These are phyloP conservation scores for Auriscalpium microsporum DNA, from an alignment of 768 basidiomycete species.

Conservation along the genomic window DNA sequence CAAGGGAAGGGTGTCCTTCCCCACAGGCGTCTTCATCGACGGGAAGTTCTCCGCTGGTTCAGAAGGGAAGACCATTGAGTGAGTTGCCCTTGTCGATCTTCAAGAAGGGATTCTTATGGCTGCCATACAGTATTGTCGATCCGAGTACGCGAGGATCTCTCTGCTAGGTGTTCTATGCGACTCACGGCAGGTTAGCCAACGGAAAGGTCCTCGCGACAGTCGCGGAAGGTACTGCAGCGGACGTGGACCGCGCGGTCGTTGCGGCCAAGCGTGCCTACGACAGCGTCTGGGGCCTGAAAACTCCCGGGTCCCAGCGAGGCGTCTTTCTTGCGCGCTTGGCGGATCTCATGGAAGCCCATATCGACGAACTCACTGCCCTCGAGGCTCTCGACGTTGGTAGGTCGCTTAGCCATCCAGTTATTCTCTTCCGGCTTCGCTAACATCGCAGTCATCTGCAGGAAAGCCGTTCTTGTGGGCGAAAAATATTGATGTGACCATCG, in stretches of 20 bases:
- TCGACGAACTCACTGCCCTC: slow-evolving; percentile 60
- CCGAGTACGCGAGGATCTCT: slow-evolving; percentile 29
- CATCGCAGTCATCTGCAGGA: slow-evolving; percentile 9
- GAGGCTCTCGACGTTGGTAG: slow-evolving; percentile 58
- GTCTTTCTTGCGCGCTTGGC: slow-evolving; percentile 58
- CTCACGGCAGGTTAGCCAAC: slow-evolving; percentile 20
- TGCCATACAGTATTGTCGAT: slow-evolving; percentile 45
- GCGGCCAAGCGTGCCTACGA: slow-evolving; percentile 59
- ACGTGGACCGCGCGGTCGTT: slow-evolving; percentile 70
- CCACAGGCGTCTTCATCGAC: slow-evolving; percentile 3
- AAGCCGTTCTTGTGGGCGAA: slow-evolving; percentile 46
- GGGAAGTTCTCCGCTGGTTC: slow-evolving; percentile 1
- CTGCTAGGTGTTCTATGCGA: neutral
- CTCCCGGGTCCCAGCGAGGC: slow-evolving; percentile 44
- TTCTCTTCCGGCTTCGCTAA: neutral
- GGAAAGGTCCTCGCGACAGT: slow-evolving; percentile 55
- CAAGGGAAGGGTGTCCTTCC: slow-evolving; percentile 1
- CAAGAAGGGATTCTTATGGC: neutral
- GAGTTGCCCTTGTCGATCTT: neutral
- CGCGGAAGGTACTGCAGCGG: slow-evolving; percentile 51
- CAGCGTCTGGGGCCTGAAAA: slow-evolving; percentile 60
- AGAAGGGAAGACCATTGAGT: neutral
- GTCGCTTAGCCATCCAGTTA: neutral
- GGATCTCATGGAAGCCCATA: slow-evolving; percentile 50
- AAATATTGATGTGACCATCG: slow-evolving; percentile 37